A percentile compares a stretch with the other conserved stretches of the same genome.
These are phyloP conservation scores for Turritis glabra DNA, from an alignment of 345 rosid species.

Conservation along the genomic window DNA sequence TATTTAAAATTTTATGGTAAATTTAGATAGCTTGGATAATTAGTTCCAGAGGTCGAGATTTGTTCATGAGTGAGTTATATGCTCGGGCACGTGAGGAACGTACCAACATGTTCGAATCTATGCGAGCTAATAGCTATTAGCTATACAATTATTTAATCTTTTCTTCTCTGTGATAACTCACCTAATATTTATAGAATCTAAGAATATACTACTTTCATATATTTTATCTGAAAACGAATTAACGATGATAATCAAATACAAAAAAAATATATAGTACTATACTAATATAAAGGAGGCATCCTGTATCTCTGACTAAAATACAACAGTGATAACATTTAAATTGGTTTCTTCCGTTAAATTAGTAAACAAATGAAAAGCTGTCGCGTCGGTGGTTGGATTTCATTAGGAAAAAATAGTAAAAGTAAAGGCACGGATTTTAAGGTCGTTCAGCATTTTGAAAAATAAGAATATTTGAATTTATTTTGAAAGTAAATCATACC, in stretches of 20 bases:
- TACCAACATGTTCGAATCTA: conserved; percentile 23
- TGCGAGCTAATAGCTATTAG: no score
- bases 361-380: conserved; percentile 10
- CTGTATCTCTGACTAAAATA: not conserved
- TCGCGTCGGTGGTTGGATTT: conserved; percentile 27
- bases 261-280: not conserved
- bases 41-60: conserved; percentile 16
- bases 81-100: conserved; percentile 26
- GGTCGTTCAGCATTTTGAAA: not conserved
- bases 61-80: not conserved
- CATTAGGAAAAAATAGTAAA: not conserved
- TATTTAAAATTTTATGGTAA: not conserved
- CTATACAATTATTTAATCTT: not conserved
- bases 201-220: not conserved
- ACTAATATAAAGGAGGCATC: not conserved
- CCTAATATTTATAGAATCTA: conserved; percentile 5
- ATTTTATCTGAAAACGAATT: not conserved
- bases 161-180: conserved; percentile 14
- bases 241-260: not conserved
- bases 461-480: not conserved
- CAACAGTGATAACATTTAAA: conserved; percentile 5
- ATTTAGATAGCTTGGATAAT: not conserved
- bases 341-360: not conserved
- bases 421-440: conserved; percentile 11
- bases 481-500: not conserved